Conservation (phyloP, 345 rosid species). For the Salix udensis region DNA sequence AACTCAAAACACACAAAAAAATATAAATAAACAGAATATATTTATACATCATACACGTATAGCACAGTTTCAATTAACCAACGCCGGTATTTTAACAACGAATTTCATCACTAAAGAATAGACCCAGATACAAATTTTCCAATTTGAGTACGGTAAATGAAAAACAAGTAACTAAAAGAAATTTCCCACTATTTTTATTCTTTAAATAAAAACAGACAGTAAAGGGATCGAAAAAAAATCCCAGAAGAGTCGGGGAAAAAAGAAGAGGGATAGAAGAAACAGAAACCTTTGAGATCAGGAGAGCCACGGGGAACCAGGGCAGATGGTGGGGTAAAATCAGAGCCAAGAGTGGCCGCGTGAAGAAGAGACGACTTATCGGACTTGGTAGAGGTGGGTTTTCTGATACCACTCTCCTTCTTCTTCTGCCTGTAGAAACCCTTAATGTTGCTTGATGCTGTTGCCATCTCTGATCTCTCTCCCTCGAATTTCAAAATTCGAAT, state of each 20-base stretch:
- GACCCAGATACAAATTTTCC: background rate
- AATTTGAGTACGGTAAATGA: background rate
- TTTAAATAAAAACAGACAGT: background rate
- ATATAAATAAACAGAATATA: background rate
- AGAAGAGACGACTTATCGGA: background rate
- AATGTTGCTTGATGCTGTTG: background rate
- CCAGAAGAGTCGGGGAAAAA: background rate
- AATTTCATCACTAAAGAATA: background rate
- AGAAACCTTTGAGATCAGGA: background rate
- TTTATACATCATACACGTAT: no score
- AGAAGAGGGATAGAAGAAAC: no score
- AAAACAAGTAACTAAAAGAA: background rate
- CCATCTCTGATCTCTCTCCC: background rate
- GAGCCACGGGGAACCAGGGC: constrained; percentile 7
- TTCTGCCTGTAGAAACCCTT: constrained; percentile 7
- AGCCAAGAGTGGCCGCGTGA: background rate
- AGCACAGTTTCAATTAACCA: no score
- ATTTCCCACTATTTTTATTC: background rate
- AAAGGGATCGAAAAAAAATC: no score
- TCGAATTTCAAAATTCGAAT: background rate
- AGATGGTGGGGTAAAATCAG: background rate
- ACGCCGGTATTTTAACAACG: background rate
- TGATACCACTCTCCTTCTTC: background rate
- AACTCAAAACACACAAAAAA: background rate
- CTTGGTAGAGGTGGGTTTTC: background rate